Evolutionary conservation across 202 grass and related monocot species (phyloP), one percentile per base, ranked within the genome.

Genomic region (Carex sylvatica): DNA sequence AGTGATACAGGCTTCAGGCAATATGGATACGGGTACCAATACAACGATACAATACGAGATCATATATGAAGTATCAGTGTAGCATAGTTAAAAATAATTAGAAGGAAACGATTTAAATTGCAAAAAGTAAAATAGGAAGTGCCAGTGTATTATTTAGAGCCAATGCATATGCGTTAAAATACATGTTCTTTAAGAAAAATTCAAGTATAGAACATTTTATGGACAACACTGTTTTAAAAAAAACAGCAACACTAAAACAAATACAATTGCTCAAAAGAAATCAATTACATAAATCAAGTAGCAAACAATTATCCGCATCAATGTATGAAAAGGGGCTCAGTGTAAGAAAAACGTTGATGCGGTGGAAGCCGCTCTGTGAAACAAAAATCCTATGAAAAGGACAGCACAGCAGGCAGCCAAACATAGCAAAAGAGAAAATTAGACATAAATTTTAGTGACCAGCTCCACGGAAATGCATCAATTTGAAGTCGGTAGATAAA

Each of bases 391-490:
- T 0, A 18, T 65, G 63, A 31, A 31, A 65, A 33, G 13, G 63
- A 65, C 63, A 65, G 26, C 63, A 65, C 1, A 65, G 28, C 8
- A 23, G 9, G 36, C 36, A 40, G 33, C 33, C 6, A 36, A 36
- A 11, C 46, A 49, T 13, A 68, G 15, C 14, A 38, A 67, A 67
- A 67, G 13, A 2, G 0, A 51, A 53, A 28, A 52, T 16, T 16
- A 42, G 46, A 74, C 22, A 30, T 74, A 74, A 74, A 74, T 28
- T 73, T 74, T 30, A 26, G 70, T 74, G 46, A 52, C 23, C 70
- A 18, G 70, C 70, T 53, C 70, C 70, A 74, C 70, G 12, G 70
- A 36, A 53, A 74, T 74, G 70, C 46, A 53, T 28, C 40, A 56
- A 76, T 33, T 76, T 76, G 20, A 56, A 76, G 24, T 33, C 18